Base-by-base conservation (phyloP, 305 asterid genomes). In the Fraxinus xanthoxyloides region DNA sequence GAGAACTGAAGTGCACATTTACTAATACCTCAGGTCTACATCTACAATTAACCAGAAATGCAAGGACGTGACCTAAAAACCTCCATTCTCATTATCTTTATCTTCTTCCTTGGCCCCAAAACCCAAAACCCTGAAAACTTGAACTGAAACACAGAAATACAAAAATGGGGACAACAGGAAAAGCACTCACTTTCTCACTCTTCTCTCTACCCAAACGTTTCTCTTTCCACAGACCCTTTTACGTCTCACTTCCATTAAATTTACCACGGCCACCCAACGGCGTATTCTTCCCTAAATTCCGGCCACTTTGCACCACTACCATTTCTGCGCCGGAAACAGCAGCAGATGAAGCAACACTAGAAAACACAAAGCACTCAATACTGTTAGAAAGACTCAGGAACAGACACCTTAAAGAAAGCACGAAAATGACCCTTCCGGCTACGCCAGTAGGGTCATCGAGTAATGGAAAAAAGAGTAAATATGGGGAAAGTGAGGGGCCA, bases 391-490 rank as follows among this genome's bases (percentile, higher is more conserved):
- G 93, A 63, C 93, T 96, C 79, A 86, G 99, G 87, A 88, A 89
- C 79, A 90, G 98, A 83, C 98, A 96, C 87, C 95, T 94, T 67
- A 96, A 93, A 85, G 95, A 89, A 63, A 87, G 95, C 46, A 77
- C 84, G 46, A 86, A 84, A 67, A 80, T 80, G 61, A 54, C 88
- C 31, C 84, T 83, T 19, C 87, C 21, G 72, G 84, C 51, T 79
- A 70, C 75, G n/a, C 54, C 79, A 35, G 56, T 81, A 36, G 83
- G 24, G 26, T 48, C 63, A 31, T 24, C 51, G 78, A 76, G 82
- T 17, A 81, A 61, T 75, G 15, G 43, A 8, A 87, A 80, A 81
- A 86, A 79, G 63, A 76, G 8, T 30, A 85, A 75, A 23, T 65
- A 59, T 65, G 86, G 77, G 35, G 93, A 86, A 56, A 82, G 30